Evolutionary conservation across 2,329 filamentous ascomycete genomes (phyloP).

Genomic region (Acrocalymma vagum): DNA sequence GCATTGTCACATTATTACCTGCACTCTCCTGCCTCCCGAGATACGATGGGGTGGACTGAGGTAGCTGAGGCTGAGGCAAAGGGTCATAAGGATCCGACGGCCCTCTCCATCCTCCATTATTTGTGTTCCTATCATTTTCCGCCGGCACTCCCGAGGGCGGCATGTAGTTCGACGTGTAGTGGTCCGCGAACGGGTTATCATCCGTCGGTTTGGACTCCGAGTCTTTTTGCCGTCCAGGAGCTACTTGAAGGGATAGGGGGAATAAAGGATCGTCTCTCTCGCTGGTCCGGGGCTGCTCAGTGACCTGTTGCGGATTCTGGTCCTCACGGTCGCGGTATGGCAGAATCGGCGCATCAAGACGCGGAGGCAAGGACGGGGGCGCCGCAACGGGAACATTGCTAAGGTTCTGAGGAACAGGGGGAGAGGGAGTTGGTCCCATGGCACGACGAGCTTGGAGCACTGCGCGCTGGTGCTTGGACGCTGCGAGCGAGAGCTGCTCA

Average conservation of each 20-base stretch:
- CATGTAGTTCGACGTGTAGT: conserved; percentile 43
- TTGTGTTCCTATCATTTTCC: conserved; percentile 20
- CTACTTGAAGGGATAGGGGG: conserved; percentile 39
- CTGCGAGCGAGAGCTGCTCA: conserved; percentile 83
- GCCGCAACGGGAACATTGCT: too few species aligned
- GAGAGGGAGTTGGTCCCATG: conserved; percentile 35
- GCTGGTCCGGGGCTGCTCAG: conserved; percentile 13
- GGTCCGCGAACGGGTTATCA: conserved; percentile 54
- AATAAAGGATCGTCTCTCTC: conserved; percentile 29
- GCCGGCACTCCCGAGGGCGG: conserved; percentile 34
- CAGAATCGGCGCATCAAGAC: conserved; percentile 23
- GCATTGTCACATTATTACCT: conserved; percentile 56
- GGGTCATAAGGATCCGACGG: conserved; percentile 40
- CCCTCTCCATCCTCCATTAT: conserved; percentile 28
- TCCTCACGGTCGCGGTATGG: too few species aligned
- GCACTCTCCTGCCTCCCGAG: conserved; percentile 54
- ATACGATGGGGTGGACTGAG: conserved; percentile 53
- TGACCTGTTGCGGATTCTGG: too few species aligned
- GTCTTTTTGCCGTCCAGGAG: conserved; percentile 19
- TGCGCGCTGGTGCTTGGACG: conserved; percentile 85
- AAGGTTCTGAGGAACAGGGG: conserved; percentile 33
- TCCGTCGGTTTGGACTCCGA: conserved; percentile 18
- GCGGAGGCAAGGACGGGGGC: conserved; percentile 19
- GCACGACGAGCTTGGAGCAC: conserved; percentile 67
- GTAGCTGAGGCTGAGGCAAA: too few species aligned